Percentiles rank a stretch among this genome's conserved stretches.
Conservation (phyloP, 179 eudicot species). For the Silene noctiflora region DNA sequence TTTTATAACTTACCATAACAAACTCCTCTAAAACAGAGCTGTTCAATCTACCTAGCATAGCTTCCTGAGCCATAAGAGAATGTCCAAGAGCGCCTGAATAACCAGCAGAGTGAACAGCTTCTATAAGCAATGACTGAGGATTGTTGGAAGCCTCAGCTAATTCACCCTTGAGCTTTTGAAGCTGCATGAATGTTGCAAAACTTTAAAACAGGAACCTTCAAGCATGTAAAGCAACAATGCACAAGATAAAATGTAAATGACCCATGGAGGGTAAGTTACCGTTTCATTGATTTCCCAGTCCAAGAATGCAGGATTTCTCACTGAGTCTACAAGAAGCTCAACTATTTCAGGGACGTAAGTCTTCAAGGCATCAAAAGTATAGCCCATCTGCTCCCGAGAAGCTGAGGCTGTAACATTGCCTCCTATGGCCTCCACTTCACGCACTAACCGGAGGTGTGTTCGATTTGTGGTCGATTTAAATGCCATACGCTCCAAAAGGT, state of each 20-base stretch:
- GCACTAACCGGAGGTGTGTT: slow-evolving; percentile 80
- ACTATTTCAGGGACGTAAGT: slow-evolving; percentile 92
- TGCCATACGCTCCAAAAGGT: slow-evolving; percentile 97
- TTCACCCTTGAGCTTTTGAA: slow-evolving; percentile 68
- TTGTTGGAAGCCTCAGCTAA: slow-evolving; percentile 67
- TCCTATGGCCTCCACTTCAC: slow-evolving; percentile 97
- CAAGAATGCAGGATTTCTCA: slow-evolving; percentile 86
- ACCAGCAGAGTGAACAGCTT: slow-evolving; percentile 92
- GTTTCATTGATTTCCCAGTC: slow-evolving; percentile 96
- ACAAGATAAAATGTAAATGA: background rate
- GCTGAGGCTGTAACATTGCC: slow-evolving; percentile 74
- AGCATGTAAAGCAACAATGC: slow-evolving; percentile 1
- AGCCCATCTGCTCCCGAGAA: slow-evolving; percentile 88
- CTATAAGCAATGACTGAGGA: slow-evolving; percentile 70
- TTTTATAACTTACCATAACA: slow-evolving; percentile 60
- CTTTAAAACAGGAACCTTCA: background rate
- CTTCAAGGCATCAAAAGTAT: slow-evolving; percentile 78
- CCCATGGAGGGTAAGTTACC: slow-evolving; percentile 38
- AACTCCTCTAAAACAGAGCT: slow-evolving; percentile 68
- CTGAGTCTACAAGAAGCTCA: slow-evolving; percentile 82
- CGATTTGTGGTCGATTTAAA: slow-evolving; percentile 82
- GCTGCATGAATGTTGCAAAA: slow-evolving; percentile 36
- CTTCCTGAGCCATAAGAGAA: slow-evolving; percentile 78
- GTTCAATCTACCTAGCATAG: slow-evolving; percentile 52
- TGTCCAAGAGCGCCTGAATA: slow-evolving; percentile 71